Base-by-base conservation (phyloP, 352 stramenopile species). In the Thraustochytrium striatum region DNA sequence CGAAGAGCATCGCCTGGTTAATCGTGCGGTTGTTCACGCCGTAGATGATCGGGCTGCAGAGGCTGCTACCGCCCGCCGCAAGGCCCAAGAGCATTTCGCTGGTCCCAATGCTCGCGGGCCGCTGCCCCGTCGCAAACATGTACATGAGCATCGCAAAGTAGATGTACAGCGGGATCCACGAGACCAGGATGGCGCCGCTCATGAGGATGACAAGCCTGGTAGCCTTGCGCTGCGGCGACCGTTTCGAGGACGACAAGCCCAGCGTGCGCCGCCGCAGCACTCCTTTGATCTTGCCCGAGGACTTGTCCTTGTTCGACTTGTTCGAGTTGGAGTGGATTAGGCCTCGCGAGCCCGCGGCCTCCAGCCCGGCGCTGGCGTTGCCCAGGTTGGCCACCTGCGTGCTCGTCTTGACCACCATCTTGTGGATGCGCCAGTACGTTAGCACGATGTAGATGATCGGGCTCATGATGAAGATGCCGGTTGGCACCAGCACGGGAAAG, bases 81-180 rank as follows among this genome's bases (percentile, higher is more conserved):
- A 79, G 21, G 9, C 69, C 69, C n/a, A 79, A 28, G 38, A 3
- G 38, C 7, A 79, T 69, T 41, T 79, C 69, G n/a, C 28, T 33
- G 9, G 36, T 52, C 7, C 35, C 21, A 11, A 52, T 25, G 5
- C n/a, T 52, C n/a, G 28, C 3, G n/a, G 33, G 7, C 36, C 3
- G 19, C 72, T 69, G n/a, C 7, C 39, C 52, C 35, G 21, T 21
- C 13, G 52, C 52, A 9, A 73, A 21, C 32, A 72, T 79, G 43
- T 47, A 38, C 16, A 69, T 32, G 35, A 21, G 50, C 19, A 79
- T 72, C 3, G 72, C 11, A 21, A 58, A 55, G 50, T 65, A 79
- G 5, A 79, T 47, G 35, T 79, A 79, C 32, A 79, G 55, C 50
- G 69, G 69, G n/a, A 52, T 79, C 69, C 69, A 79, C 1, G 72